Conservation (phyloP, 129 eudicot genomes). For the Daucus carota region DNA sequence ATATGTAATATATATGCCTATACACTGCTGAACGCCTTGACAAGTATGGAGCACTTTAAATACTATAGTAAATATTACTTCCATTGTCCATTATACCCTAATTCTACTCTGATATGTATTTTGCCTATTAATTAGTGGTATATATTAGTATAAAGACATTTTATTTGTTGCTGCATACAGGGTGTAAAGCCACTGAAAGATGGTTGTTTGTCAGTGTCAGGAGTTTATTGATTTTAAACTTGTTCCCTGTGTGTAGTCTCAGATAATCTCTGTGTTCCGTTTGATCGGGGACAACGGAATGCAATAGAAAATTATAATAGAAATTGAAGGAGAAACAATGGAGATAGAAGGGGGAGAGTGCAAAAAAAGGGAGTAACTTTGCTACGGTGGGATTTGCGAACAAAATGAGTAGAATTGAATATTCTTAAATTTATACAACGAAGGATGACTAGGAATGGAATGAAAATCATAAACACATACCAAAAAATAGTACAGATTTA, state of each 20-base stretch:
- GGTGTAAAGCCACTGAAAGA: not conserved
- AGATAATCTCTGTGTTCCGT: not conserved
- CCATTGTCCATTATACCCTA: not conserved
- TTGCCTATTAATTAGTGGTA: not conserved
- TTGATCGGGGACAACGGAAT: not conserved
- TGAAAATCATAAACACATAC: not conserved
- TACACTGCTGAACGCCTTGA: too few species aligned
- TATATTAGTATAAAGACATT: not conserved
- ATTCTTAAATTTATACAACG: too few species aligned
- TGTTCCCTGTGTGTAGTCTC: not conserved
- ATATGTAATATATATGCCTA: too few species aligned
- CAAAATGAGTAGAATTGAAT: not conserved
- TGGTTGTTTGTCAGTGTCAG: not conserved
- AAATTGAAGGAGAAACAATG: not conserved
- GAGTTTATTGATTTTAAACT: not conserved
- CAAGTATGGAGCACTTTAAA: not conserved
- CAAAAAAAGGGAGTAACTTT: not conserved
- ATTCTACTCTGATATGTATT: not conserved
- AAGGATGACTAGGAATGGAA: not conserved
- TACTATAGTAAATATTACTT: not conserved
- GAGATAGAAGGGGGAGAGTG: not conserved
- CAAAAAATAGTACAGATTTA: not conserved
- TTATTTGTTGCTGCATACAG: not conserved
- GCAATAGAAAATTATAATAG: not conserved
- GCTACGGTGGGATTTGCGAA: not conserved